Evolutionary conservation across 352 stramenopile genomes (phyloP), one percentile per base, ranked within the genome.

Genomic region (Phytopythium boreale): DNA sequence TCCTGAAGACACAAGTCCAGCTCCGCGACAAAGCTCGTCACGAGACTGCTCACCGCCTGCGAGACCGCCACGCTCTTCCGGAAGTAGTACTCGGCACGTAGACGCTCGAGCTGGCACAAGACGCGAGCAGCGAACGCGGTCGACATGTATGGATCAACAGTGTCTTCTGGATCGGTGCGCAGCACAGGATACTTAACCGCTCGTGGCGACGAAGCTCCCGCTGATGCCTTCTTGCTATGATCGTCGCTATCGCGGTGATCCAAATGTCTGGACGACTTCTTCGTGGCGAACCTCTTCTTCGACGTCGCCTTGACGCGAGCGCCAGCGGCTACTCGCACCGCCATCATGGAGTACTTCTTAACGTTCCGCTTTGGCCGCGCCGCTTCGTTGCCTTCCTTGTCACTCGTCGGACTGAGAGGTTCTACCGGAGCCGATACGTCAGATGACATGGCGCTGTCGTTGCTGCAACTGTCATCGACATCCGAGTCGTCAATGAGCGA

Each of bases 1-100:
- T 90, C 76, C 19, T 87, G 80, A 0, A 96, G 63, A 37, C 78
- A 89, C 52, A 95, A 56, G 36, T 95, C 88, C 10, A 96, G 67
- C 63, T 91, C 84, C 1, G 82, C 71, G 46, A 92, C 68, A 59
- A 96, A 95, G 62, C 84, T 87, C 11, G 87, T 88, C 22, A 95
- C 84, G 27, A 96, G 78, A 17, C 76, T 85, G 65, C 84, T 92
- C 46, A 93, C 84, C 19, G 84, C 82, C 65, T 96, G 88, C n/a
- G 85, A 89, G 7, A 95, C 78, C 2, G 85, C 79, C 10, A 96
- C 83, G 34, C 80, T 92, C 56, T 94, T 96, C 22, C 87, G 81
- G 53, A 94, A 64, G 55, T 91, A 92, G 66, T 96, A 94, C 50
- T 94, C 86, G 4, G 71, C 68, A 6, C 82, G 83, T 29, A 93